Percentiles rank a stretch among this genome's conserved stretches.
Evolutionary conservation across 1,284 basidiomycete species (phyloP).

Genomic region (Coniferiporia weirii): DNA sequence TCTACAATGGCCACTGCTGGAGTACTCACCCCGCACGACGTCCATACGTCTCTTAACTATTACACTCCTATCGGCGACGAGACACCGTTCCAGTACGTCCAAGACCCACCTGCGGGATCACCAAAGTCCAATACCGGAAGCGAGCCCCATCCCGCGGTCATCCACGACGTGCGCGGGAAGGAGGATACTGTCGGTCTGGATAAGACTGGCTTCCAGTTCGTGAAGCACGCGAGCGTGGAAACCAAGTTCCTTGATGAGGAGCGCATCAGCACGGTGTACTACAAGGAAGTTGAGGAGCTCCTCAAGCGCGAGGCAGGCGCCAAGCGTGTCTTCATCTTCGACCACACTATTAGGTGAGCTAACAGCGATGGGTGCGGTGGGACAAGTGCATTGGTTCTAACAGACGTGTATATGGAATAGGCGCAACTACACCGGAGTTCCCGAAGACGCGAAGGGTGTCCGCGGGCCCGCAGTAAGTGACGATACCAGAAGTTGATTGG

Average conservation of each 20-base stretch:
- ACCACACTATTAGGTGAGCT: conserved; percentile 15
- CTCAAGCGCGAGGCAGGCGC: conserved; percentile 28
- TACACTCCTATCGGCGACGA: conserved; percentile 11
- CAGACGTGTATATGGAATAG: conserved; percentile 10
- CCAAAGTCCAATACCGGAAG: conserved; percentile 7
- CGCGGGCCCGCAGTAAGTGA: background rate
- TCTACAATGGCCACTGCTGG: background rate
- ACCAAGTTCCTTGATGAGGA: conserved; percentile 21
- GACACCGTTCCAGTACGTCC: conserved; percentile 15
- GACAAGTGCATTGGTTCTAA: conserved; percentile 20
- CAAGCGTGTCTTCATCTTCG: conserved; percentile 26
- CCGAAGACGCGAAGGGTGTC: background rate
- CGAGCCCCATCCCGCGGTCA: conserved; percentile 7
- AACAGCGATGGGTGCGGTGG: background rate
- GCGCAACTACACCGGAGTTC: background rate
- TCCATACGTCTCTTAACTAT: conserved; percentile 15
- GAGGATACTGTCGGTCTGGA: conserved; percentile 21
- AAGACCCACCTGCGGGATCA: conserved; percentile 8
- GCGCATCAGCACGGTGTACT: conserved; percentile 23
- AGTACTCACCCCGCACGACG: conserved; percentile 10
- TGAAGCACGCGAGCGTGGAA: conserved; percentile 12
- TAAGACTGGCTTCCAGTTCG: conserved; percentile 19
- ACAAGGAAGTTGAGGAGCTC: conserved; percentile 24
- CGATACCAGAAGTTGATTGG: background rate
- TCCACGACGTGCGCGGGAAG: conserved; percentile 18